A percentile compares a stretch with the other conserved stretches of the same genome.
phyloP scores from a whole-genome alignment of 805 yeast species.

The Suhomyces sp. region DNA sequence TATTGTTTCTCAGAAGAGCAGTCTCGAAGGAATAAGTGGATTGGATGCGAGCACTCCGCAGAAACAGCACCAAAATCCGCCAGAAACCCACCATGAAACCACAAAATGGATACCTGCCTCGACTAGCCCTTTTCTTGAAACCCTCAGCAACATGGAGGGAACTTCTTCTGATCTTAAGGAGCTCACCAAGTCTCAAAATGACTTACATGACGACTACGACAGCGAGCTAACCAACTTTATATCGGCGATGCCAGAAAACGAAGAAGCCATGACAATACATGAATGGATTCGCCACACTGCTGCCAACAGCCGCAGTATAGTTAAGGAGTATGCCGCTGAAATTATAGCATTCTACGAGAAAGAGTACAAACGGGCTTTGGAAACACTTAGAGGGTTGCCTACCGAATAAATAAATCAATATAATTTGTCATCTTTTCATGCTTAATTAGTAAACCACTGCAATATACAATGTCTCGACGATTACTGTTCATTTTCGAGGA shows the following conservation, averaged over 20 bases:
- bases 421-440: not conserved
- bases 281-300: constrained; percentile 67
- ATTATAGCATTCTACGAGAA: constrained; percentile 47
- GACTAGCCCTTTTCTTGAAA: constrained; percentile 11
- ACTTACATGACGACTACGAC: constrained; percentile 58
- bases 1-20: not conserved
- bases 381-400: constrained; percentile 36
- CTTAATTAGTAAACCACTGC: not conserved
- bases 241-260: constrained; percentile 65
- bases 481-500: not conserved
- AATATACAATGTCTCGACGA: not conserved
- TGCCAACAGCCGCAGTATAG: constrained; percentile 46
- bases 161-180: constrained; percentile 33
- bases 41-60: constrained; percentile 17
- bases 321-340: constrained; percentile 43
- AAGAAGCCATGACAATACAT: constrained; percentile 63
- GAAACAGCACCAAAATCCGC: not conserved
- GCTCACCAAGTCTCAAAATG: constrained; percentile 35
- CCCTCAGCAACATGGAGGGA: constrained; percentile 27
- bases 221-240: constrained; percentile 65
- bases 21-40: constrained; percentile 2
- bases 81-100: not conserved
- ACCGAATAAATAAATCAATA: constrained; percentile 8
- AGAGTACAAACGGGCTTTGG: constrained; percentile 52
- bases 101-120: constrained; percentile 9